Percentiles rank a stretch among this genome's conserved stretches.
phyloP scores from a whole-genome alignment of 179 eudicot genomes.

The Amaranthus tricolor region DNA sequence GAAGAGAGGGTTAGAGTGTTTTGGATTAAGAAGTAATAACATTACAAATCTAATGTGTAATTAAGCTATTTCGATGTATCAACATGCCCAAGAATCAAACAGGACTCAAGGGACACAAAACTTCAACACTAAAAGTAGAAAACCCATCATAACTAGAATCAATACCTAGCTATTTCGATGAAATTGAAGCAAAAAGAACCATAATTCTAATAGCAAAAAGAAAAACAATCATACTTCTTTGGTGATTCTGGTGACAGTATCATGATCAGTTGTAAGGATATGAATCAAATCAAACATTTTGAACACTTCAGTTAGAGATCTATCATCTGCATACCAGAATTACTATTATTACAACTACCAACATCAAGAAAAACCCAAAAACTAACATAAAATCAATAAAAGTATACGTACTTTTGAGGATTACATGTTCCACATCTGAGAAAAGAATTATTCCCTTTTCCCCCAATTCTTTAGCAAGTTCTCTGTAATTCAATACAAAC shows the following conservation, averaged over 20 bases:
- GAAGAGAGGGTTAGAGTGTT: too few relatives aligned
- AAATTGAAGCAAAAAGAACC: background rate
- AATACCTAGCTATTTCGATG: background rate
- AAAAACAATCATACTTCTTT: conserved; percentile 61
- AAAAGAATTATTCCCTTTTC: conserved; percentile 72
- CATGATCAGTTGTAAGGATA: conserved; percentile 78
- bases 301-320: conserved; percentile 82
- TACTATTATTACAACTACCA: background rate
- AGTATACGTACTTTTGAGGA: conserved; percentile 55
- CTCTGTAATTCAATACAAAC: conserved; percentile 45
- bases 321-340: conserved; percentile 55
- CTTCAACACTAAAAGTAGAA: too few relatives aligned
- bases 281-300: conserved; percentile 93
- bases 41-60: too few relatives aligned
- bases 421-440: conserved; percentile 80
- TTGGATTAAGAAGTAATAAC: too few relatives aligned
- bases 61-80: too few relatives aligned
- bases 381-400: background rate
- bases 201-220: background rate
- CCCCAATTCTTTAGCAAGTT: conserved; percentile 78
- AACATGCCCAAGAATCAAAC: too few relatives aligned
- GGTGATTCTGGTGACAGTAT: conserved; percentile 73
- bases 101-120: too few relatives aligned
- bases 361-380: background rate
- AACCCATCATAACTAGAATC: background rate